These are phyloP conservation scores for Mucor mucedo DNA, from an alignment of 371 early-diverging fungal species.

Conservation along the genomic window DNA sequence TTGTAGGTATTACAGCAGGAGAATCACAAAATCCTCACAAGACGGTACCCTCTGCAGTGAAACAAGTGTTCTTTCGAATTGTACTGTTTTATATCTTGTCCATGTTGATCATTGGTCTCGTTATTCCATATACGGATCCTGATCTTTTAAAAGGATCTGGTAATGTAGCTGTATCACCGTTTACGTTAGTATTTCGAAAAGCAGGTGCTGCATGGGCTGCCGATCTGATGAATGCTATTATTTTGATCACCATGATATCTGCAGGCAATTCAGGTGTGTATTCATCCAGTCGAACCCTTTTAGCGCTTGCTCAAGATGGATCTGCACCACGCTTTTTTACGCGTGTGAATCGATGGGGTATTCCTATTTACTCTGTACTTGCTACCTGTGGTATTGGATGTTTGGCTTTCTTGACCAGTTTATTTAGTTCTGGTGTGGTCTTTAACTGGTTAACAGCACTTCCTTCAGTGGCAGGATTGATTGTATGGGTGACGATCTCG, in stretches of 20 bases:
- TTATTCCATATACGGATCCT: constrained; percentile 63
- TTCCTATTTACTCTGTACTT: constrained; percentile 61
- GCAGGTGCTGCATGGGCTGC: constrained; percentile 69
- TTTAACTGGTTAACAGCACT: constrained; percentile 74
- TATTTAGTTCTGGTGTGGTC: constrained; percentile 62
- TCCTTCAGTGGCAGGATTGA: constrained; percentile 74
- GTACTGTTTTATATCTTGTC: constrained; percentile 75
- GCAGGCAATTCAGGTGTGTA: constrained; percentile 79
- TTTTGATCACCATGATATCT: constrained; percentile 68
- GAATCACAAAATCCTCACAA: constrained; percentile 70
- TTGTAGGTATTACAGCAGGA: constrained; percentile 75
- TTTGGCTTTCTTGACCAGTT: constrained; percentile 53
- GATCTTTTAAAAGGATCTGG: constrained; percentile 48
- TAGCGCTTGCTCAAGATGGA: constrained; percentile 68
- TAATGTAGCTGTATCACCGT: constrained; percentile 66
- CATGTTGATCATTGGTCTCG: constrained; percentile 71
- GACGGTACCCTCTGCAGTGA: constrained; percentile 72
- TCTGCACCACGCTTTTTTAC: constrained; percentile 67
- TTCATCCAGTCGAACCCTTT: constrained; percentile 69
- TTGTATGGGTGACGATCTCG: constrained; percentile 81
- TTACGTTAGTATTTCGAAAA: constrained; percentile 68
- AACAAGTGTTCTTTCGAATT: constrained; percentile 74
- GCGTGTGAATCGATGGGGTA: constrained; percentile 56
- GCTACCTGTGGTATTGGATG: constrained; percentile 61
- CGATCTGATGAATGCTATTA: constrained; percentile 79